phyloP scores from a whole-genome alignment of 805 yeast species.

The Kodamaea laetipori region DNA sequence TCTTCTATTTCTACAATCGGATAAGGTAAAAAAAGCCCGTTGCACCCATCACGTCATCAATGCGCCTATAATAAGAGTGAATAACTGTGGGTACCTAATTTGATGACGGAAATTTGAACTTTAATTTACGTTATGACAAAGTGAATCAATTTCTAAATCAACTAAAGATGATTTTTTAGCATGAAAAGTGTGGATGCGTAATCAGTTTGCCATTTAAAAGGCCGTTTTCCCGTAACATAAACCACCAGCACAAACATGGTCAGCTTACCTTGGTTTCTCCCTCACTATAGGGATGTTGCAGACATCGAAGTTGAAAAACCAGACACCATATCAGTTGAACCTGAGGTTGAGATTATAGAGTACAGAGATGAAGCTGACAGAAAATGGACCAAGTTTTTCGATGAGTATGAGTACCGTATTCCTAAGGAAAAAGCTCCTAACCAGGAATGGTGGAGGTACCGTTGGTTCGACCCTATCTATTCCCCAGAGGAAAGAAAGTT shows the following conservation, averaged over 20 bases:
- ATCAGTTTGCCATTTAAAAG: neutral
- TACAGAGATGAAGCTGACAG: slow-evolving; percentile 55
- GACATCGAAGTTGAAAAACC: neutral
- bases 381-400: slow-evolving; percentile 50
- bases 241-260: neutral
- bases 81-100: too few relatives aligned
- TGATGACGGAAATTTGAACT: too few relatives aligned
- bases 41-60: too few relatives aligned
- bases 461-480: slow-evolving; percentile 23
- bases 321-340: neutral
- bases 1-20: too few relatives aligned
- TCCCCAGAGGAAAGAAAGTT: slow-evolving; percentile 23
- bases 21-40: too few relatives aligned
- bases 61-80: too few relatives aligned
- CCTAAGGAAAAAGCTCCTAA: slow-evolving; percentile 5
- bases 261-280: slow-evolving; percentile 11
- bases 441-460: slow-evolving; percentile 15
- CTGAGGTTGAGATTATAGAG: slow-evolving; percentile 26
- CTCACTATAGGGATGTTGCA: slow-evolving; percentile 8
- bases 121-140: too few relatives aligned
- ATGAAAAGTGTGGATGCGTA: neutral
- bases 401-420: slow-evolving; percentile 33
- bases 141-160: too few relatives aligned
- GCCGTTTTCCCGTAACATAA: neutral
- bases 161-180: too few relatives aligned